Conservation (phyloP, 2,329 filamentous ascomycete genomes). For the Aureobasidium melanogenum region DNA sequence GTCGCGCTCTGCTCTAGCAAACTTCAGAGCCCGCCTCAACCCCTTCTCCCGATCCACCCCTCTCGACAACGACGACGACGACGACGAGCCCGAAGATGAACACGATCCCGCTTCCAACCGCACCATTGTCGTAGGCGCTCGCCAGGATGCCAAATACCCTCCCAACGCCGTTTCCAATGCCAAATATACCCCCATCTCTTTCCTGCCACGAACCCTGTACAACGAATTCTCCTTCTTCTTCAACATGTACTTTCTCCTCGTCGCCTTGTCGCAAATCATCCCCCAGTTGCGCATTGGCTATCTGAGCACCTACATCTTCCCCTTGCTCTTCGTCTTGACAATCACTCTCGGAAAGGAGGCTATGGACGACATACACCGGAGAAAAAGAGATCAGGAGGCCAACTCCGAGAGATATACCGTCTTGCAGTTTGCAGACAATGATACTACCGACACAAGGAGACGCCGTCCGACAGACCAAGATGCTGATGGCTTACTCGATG, state of each 20-base stretch:
- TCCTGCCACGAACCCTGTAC: constrained; percentile 87
- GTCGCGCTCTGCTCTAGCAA: constrained; percentile 9
- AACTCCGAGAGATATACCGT: constrained; percentile 86
- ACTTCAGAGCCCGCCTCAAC: constrained; percentile 17
- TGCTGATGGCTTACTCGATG: constrained; percentile 14
- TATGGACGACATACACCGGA: constrained; percentile 79
- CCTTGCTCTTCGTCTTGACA: constrained; percentile 79
- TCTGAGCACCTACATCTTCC: constrained; percentile 86
- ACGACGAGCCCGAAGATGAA: constrained; percentile 29
- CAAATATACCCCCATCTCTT: constrained; percentile 93
- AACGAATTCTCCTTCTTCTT: constrained; percentile 99
- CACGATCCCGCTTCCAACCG: constrained; percentile 60
- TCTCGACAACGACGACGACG: background rate
- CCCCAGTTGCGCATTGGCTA: constrained; percentile 86
- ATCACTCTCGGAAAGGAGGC: constrained; percentile 96
- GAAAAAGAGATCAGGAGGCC: constrained; percentile 82
- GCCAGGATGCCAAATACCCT: constrained; percentile 68
- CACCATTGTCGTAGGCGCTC: constrained; percentile 64
- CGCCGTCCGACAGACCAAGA: constrained; percentile 24
- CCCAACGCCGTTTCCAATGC: constrained; percentile 91
- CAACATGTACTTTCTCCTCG: constrained; percentile 97
- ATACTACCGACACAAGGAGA: constrained; percentile 23
- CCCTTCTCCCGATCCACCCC: constrained; percentile 20
- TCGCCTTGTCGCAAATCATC: constrained; percentile 88
- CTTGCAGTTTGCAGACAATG: constrained; percentile 58